Evolutionary conservation across 1,284 basidiomycete species (phyloP), one percentile per base, ranked within the genome.

Genomic region (Leccinum huronense): DNA sequence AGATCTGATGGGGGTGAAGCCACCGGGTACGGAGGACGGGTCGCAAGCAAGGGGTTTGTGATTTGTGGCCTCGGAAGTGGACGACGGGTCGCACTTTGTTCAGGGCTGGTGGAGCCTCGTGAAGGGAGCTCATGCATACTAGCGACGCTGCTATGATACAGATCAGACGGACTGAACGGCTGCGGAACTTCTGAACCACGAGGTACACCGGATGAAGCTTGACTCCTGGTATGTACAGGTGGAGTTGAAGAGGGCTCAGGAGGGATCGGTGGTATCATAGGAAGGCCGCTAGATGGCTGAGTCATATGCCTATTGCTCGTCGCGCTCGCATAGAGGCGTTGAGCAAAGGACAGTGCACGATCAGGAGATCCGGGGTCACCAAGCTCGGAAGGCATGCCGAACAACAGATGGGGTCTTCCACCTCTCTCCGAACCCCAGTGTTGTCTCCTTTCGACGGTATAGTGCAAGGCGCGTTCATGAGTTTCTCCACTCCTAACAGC

Each of bases 261-360:
- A 34, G 57, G 36, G 38, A 71, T 63, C 19, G 57, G 40, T 9
- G 64, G 58, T 59, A 55, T 57, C 51, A 60, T 38, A 10, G 70
- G 42, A 27, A 63, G 60, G 57, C 3, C 19, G 14, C 55, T 36
- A 23, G 55, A 57, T 48, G 62, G 42, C 7, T 36, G 33, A 23
- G 31, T 42, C 10, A 65, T 63, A 40, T 60, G 62, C 30, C 36
- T 63, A 54, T 61, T 63, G 31, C n/a, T 59, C 33, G 67, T 33
- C 31, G 73, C 72, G 11, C 73, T 72, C 13, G 75, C 73, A 65
- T 74, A 77, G 30, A 74, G 64, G 23, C 73, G 73, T 40, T 72
- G 75, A 40, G 75, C 73, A 60, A 74, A 73, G 7, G 66, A 70
- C 16, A 27, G 48, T 27, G 69, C 72, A 42, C 57, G 65, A 8